Conservation (phyloP, 805 yeast species). For the Metschnikowia continentalis region DNA sequence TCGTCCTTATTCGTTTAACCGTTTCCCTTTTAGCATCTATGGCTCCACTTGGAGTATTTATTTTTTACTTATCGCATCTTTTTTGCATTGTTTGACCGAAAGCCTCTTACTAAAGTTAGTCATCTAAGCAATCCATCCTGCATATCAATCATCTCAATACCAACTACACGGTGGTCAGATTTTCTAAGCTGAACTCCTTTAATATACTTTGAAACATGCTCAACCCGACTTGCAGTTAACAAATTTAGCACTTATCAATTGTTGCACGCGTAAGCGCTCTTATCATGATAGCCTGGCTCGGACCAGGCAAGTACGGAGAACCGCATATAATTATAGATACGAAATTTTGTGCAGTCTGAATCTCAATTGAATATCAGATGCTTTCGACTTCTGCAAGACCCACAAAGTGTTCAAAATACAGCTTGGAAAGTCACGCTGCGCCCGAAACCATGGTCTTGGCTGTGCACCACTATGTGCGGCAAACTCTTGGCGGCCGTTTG, state of each 20-base stretch:
- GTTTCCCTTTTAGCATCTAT: neutral
- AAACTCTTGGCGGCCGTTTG: neutral
- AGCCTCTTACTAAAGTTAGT: neutral
- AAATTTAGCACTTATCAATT: too few relatives aligned
- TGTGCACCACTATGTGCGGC: neutral
- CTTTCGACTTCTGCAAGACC: neutral
- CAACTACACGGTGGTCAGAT: neutral
- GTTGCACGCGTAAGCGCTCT: too few relatives aligned
- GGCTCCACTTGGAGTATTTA: neutral
- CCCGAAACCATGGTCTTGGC: neutral
- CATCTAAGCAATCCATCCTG: neutral
- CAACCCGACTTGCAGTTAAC: too few relatives aligned
- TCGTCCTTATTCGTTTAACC: neutral
- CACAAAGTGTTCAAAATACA: neutral
- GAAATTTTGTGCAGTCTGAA: neutral
- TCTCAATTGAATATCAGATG: neutral
- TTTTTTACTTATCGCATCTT: neutral
- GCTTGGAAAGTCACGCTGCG: neutral
- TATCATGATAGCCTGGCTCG: too few relatives aligned
- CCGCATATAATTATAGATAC: neutral
- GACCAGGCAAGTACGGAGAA: too few relatives aligned
- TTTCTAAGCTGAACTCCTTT: too few relatives aligned
- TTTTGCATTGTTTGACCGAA: neutral
- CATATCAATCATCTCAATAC: neutral
- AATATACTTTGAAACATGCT: too few relatives aligned